Conservation (phyloP, 495 filamentous ascomycete genomes). For the Lentithecium fluviatile region DNA sequence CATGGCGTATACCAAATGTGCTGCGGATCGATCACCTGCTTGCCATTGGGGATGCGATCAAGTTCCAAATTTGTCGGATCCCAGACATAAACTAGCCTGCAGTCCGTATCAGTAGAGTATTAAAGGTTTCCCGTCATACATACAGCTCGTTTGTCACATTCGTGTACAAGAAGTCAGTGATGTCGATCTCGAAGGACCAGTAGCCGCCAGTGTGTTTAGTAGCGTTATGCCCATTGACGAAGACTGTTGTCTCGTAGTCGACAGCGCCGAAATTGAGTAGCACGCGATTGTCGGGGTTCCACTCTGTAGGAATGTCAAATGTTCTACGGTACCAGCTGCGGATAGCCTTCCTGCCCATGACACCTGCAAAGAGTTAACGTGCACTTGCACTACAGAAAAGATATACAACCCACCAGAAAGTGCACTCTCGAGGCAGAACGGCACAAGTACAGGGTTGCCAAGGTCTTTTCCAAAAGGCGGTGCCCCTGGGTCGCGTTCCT, state of each 20-base stretch:
- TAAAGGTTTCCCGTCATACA: not conserved
- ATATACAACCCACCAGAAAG: constrained; percentile 46
- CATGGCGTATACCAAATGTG: constrained; percentile 72
- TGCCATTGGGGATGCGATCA: constrained; percentile 60
- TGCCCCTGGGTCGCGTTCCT: constrained; percentile 42
- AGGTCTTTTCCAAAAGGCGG: constrained; percentile 49
- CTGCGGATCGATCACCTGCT: constrained; percentile 57
- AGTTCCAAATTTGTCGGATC: constrained; percentile 61
- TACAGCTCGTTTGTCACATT: constrained; percentile 55
- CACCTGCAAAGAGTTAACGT: constrained; percentile 43
- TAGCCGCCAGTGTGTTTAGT: constrained; percentile 62
- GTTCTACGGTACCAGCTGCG: constrained; percentile 62
- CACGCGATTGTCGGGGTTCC: constrained; percentile 45
- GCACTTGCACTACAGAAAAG: not conserved
- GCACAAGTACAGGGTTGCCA: constrained; percentile 55
- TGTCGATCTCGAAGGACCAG: constrained; percentile 59
- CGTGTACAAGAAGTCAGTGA: constrained; percentile 51
- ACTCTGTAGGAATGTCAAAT: constrained; percentile 54
- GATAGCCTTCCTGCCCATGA: constrained; percentile 50
- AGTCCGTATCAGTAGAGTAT: not conserved
- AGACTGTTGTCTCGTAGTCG: constrained; percentile 65
- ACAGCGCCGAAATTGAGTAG: constrained; percentile 69
- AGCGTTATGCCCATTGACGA: constrained; percentile 57
- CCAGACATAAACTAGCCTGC: constrained; percentile 59
- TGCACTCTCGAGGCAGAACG: constrained; percentile 63